Evolutionary conservation across 257 asterid species (phyloP), one percentile per base, ranked within the genome.

Genomic region (Osmanthus fragrans): DNA sequence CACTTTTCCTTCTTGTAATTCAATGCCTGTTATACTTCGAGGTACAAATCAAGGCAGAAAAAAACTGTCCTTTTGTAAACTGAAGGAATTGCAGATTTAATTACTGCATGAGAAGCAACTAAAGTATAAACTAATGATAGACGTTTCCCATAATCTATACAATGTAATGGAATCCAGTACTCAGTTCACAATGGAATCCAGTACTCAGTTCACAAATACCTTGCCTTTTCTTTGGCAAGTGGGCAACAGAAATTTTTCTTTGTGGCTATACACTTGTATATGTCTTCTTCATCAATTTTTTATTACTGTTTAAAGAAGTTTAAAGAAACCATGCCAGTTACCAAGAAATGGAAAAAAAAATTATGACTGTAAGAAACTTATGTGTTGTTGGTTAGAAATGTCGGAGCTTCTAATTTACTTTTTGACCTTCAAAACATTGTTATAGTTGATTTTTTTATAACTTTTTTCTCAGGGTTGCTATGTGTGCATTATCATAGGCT

Each of bases 401-500:
- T 58, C 66, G 13, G 30, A 58, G 66, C 66, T 23, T 5, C 66
- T 58, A 68, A 10, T 63, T 25, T 27, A 13, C 32, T n/a, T 42
- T 74, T 33, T 76, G 54, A n/a, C 69, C 71, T 71, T 54, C 18
- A 21, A 11, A 1, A 45, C 73, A 58, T 71, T 49, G 18, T 66
- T 58, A 45, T 69, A 74, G 80, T 73, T 47, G 63, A 77, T 21
- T 37, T 36, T 73, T n/a, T 27, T 72, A 66, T 74, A 40, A 63
- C 54, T 76, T 80, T 75, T 45, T 65, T 77, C 78, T 71, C 97
- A 90, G 97, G 98, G 97, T 76, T 92, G 97, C 90, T 94, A 94
- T 71, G 98, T 94, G 68, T 94, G 98, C 93, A 94, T 94, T 79
- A 76, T 94, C 81, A 89, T 92, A 58, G 97, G 97, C 75, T 94